Percentiles rank a stretch among this genome's conserved stretches.
These are phyloP conservation scores for Plicaturopsis crispa DNA, from an alignment of 768 basidiomycete species.

Conservation along the genomic window DNA sequence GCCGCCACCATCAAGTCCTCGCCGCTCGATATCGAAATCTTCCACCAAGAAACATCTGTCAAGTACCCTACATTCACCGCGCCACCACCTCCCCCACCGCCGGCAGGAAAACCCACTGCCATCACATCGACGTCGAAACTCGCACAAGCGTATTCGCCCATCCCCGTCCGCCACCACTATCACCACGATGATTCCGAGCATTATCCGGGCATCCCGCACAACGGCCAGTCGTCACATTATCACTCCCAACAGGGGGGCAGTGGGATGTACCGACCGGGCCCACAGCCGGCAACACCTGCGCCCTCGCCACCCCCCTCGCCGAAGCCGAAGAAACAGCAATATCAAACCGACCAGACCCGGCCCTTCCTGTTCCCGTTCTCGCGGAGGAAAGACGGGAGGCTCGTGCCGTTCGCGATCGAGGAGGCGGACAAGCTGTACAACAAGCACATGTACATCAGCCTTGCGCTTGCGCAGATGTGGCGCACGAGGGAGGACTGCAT, in stretches of 20 bases:
- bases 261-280: conserved; percentile 34
- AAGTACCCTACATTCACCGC: conserved; percentile 94
- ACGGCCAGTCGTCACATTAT: conserved; percentile 23
- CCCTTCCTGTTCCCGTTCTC: conserved; percentile 97
- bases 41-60: conserved; percentile 83
- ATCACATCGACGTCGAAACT: conserved; percentile 52
- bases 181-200: conserved; percentile 74
- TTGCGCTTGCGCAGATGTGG: conserved; percentile 92
- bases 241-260: conserved; percentile 23
- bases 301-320: conserved; percentile 79
- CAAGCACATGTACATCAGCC: conserved; percentile 83
- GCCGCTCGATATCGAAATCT: conserved; percentile 84
- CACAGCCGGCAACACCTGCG: conserved; percentile 82
- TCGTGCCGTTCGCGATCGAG: conserved; percentile 94
- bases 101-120: conserved; percentile 19
- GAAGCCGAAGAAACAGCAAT: conserved; percentile 97
- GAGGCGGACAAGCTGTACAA: conserved; percentile 91
- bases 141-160: conserved; percentile 87
- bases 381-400: conserved; percentile 46
- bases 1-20: conserved; percentile 78
- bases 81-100: conserved; percentile 35
- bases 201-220: conserved; percentile 31
- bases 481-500: conserved; percentile 92
- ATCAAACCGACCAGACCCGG: conserved; percentile 90
- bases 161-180: conserved; percentile 91